Evolutionary conservation across 75 land plant species (phyloP), one percentile per base, ranked within the genome.

Genomic region (Cryptomeria japonica): DNA sequence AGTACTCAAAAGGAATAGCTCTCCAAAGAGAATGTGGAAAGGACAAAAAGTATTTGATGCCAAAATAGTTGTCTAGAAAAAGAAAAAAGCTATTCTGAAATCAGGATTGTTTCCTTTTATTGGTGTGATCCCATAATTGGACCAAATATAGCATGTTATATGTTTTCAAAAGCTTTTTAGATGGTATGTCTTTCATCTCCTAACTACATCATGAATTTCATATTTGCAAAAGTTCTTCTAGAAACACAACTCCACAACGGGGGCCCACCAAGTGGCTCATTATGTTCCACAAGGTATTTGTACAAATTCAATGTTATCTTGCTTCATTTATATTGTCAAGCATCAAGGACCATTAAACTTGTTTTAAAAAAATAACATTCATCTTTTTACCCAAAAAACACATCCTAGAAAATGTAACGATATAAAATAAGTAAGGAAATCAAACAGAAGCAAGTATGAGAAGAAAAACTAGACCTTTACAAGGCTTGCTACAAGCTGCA

Each of bases 401-500:
- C n/a, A 64, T 64, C 70, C 25, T 25, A 25, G 70, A 64, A 25
- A 64, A 64, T 22, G n/a, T 61, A 19, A 61, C 28, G 22, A 19
- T 5, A 61, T 49, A 49, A 8, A 28, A 61, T 22, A 61, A 44
- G 18, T 25, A 64, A 22, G 46, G 80, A 53, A 88, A 49, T 68
- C 10, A 82, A 42, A 87, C 34, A 41, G 8, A 70, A 38, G 80
- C 41, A n/a, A 51, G 58, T 47, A 87, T 42, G 18, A 31, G 36
- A 84, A 84, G 58, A 58, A 77, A 36, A 70, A 83, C 72, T 58
- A 49, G 86, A 98, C 99, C 96, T 92, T 95, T 10, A 93, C 92
- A 85, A 95, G 87, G 58, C 94, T 93, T 76, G 96, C 96, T 85
- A 98, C 96, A 89, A 98, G 96, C 87, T 93, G 89, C 73, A 98